Base-by-base conservation (phyloP, 108 stramenopile species). In the Cyclotella kingstonii region DNA sequence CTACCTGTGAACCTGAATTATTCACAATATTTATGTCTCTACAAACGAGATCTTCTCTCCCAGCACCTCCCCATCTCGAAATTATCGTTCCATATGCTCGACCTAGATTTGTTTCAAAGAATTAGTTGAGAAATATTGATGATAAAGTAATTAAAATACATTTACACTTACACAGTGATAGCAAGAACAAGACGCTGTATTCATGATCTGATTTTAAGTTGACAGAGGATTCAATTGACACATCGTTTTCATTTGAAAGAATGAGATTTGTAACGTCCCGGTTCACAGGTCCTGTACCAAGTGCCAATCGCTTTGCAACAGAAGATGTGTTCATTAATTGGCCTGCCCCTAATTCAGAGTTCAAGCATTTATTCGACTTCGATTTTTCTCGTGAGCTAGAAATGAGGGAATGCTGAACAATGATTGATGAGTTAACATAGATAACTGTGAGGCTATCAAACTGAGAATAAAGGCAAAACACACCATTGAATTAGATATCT, bases 1-100 rank as follows among this genome's bases (percentile, higher is more conserved):
- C 76, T n/a, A n/a, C n/a, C n/a, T n/a, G n/a, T n/a, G n/a, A n/a
- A n/a, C n/a, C 44, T 22, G 60, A 47, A 53, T 28, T 66, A 35
- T 46, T 41, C 11, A 26, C 36, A 26, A 65, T 63, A 26, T 18
- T 18, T 3, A 36, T 22, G 30, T 31, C 63, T 36, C 57, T 71
- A 4, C 50, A 71, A 31, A 89, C 68, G 27, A 81, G 68, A 59
- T 82, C 81, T 55, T 80, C 80, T 52, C 76, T 70, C 23, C 87
- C 91, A 19, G 72, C 56, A 19, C 92, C 92, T 22, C 92, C 92
- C 92, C 92, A 93, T 55, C 89, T 76, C 8, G 89, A 84, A 31
- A 93, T 48, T 8, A 93, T 76, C n/a, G 86, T 84, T 21, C 80
- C 82, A 60, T 83, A 87, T 3, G 79, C 46, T 45, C 79, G 59